These are phyloP conservation scores for Penicillium sp. DNA, from an alignment of 2,329 filamentous ascomycete genomes.

Conservation along the genomic window DNA sequence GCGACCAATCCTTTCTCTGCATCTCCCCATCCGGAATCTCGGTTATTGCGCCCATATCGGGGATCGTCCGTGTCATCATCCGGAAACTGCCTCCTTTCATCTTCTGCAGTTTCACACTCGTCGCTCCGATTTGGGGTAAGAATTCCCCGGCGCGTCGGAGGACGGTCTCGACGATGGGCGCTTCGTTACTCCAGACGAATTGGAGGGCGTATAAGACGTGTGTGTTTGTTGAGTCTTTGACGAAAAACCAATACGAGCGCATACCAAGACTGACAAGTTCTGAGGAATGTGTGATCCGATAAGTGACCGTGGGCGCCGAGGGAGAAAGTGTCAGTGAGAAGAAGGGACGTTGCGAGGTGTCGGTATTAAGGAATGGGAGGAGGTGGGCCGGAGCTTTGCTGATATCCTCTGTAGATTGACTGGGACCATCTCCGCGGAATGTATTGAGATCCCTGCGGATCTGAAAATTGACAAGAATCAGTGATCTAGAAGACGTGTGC, in stretches of 20 bases:
- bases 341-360: background rate
- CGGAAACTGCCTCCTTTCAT: conserved; percentile 15
- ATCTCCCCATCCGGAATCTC: conserved; percentile 16
- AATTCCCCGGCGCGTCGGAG: conserved; percentile 18
- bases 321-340: conserved; percentile 1
- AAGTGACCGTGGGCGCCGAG: conserved; percentile 3
- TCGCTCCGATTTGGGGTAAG: conserved; percentile 14
- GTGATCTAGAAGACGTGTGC: no score
- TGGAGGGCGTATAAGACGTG: conserved; percentile 18
- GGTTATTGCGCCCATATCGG: conserved; percentile 8
- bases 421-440: background rate
- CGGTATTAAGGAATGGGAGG: background rate
- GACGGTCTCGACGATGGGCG: conserved; percentile 15
- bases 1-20: conserved; percentile 15
- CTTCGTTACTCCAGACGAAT: conserved; percentile 15
- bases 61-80: conserved; percentile 11
- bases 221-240: conserved; percentile 18
- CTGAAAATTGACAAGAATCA: background rate
- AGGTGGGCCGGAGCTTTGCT: background rate
- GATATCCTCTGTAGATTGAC: background rate
- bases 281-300: conserved; percentile 17
- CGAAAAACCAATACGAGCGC: conserved; percentile 18
- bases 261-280: conserved; percentile 13
- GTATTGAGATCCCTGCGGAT: conserved; percentile 4
- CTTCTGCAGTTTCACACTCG: conserved; percentile 13